A percentile compares a stretch with the other conserved stretches of the same genome.
phyloP scores from a whole-genome alignment of 1,139 yeast genomes.

The Pneumocystis oryctolagi region DNA sequence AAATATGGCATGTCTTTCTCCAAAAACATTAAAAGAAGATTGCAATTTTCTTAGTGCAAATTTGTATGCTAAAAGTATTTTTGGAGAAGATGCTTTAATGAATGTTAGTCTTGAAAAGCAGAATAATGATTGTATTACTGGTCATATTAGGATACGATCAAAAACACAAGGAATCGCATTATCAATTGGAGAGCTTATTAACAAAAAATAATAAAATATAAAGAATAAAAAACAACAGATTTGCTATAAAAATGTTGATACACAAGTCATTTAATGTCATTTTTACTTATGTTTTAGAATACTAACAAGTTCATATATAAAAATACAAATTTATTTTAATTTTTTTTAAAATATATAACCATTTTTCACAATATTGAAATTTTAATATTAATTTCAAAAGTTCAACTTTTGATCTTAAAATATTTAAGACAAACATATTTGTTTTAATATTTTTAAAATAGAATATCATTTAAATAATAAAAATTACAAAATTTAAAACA shows the following conservation, averaged over 20 bases:
- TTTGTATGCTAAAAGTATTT: slow-evolving; percentile 78
- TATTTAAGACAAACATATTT: too few relatives aligned
- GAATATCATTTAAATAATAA: too few relatives aligned
- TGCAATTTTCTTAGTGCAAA: slow-evolving; percentile 92
- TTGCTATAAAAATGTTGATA: too few relatives aligned
- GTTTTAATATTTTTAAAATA: too few relatives aligned
- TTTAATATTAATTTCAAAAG: too few relatives aligned
- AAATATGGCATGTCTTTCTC: slow-evolving; percentile 86
- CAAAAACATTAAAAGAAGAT: slow-evolving; percentile 46
- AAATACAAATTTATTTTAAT: too few relatives aligned
- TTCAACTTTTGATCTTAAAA: too few relatives aligned
- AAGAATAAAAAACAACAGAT: not conserved
- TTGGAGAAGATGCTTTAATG: slow-evolving; percentile 92
- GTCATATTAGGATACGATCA: slow-evolving; percentile 91
- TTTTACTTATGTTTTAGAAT: too few relatives aligned
- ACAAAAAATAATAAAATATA: not conserved
- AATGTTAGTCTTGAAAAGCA: slow-evolving; percentile 84
- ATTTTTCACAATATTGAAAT: too few relatives aligned
- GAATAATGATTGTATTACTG: slow-evolving; percentile 57
- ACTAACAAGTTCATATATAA: too few relatives aligned
- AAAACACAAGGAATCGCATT: slow-evolving; percentile 97
- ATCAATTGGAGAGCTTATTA: slow-evolving; percentile 57
- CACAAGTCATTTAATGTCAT: not conserved
- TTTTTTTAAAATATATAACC: too few relatives aligned
- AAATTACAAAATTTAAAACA: too few relatives aligned